Conservation (phyloP, 805 yeast genomes). For the Candida lessepsii region DNA sequence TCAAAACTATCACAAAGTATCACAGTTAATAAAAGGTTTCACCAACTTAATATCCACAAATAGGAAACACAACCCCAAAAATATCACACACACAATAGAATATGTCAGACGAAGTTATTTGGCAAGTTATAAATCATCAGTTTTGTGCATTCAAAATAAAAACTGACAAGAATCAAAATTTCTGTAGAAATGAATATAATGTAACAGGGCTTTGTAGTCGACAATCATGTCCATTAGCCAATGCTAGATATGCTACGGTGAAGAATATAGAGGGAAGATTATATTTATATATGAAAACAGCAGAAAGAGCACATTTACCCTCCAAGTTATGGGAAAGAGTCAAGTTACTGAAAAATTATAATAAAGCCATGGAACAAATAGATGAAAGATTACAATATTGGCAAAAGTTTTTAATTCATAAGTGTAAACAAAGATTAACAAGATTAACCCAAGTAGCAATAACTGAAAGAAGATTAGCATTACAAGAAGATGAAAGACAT, state of each 20-base stretch:
- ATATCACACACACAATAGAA: background rate
- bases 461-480: conserved; percentile 88
- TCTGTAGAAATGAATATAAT: conserved; percentile 94
- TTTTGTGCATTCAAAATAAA: conserved; percentile 93
- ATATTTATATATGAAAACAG: conserved; percentile 92
- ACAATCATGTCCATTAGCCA: conserved; percentile 95
- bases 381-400: conserved; percentile 87
- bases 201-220: conserved; percentile 92
- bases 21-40: background rate
- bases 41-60: background rate
- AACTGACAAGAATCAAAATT: conserved; percentile 84
- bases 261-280: conserved; percentile 76
- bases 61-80: background rate
- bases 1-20: background rate
- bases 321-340: conserved; percentile 93
- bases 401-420: conserved; percentile 88
- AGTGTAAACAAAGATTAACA: conserved; percentile 94
- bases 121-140: conserved; percentile 96
- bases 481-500: conserved; percentile 88
- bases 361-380: conserved; percentile 82
- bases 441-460: conserved; percentile 93
- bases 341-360: conserved; percentile 83
- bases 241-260: conserved; percentile 86
- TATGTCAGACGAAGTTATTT: conserved; percentile 79
- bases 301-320: conserved; percentile 96